Conservation (phyloP, 495 filamentous ascomycete genomes). For the Neurospora intermedia region DNA sequence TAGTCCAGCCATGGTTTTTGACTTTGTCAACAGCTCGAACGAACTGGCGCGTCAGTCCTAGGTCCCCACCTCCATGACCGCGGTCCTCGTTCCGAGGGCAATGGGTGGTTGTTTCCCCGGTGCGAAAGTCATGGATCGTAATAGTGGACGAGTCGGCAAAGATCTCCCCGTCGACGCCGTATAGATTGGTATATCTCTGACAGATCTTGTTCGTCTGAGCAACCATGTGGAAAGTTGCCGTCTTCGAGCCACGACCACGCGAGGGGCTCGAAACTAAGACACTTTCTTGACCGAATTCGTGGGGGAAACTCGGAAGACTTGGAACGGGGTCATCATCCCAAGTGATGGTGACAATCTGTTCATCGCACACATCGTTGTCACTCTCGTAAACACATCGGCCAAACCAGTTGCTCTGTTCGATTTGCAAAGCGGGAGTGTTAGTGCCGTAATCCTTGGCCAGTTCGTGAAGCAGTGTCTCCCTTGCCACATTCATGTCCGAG, state of each 20-base stretch:
- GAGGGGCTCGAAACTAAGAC: constrained; percentile 6
- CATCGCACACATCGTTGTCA: constrained; percentile 86
- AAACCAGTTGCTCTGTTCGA: constrained; percentile 66
- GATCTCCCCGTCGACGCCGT: constrained; percentile 79
- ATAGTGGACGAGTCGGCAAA: constrained; percentile 62
- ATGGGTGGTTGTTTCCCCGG: constrained; percentile 41
- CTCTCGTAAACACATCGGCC: constrained; percentile 89
- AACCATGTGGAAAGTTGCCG: constrained; percentile 86
- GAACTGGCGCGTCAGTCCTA: constrained; percentile 69
- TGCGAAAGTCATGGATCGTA: constrained; percentile 51
- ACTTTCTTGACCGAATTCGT: not conserved
- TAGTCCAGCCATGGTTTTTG: constrained; percentile 53
- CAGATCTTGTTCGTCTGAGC: constrained; percentile 82
- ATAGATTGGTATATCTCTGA: constrained; percentile 67
- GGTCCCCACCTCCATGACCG: constrained; percentile 82
- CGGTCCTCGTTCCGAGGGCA: constrained; percentile 40
- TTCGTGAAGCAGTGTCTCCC: constrained; percentile 32
- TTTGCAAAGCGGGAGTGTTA: constrained; percentile 36
- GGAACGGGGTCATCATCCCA: constrained; percentile 61
- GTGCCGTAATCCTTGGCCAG: constrained; percentile 60
- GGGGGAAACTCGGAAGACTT: not conserved
- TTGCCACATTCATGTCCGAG: constrained; percentile 28
- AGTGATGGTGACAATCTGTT: constrained; percentile 74
- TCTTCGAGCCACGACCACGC: constrained; percentile 57
- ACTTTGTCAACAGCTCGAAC: constrained; percentile 72